Evolutionary conservation across 805 yeast species (phyloP).

Genomic region (Wickerhamiella alocasiicola): DNA sequence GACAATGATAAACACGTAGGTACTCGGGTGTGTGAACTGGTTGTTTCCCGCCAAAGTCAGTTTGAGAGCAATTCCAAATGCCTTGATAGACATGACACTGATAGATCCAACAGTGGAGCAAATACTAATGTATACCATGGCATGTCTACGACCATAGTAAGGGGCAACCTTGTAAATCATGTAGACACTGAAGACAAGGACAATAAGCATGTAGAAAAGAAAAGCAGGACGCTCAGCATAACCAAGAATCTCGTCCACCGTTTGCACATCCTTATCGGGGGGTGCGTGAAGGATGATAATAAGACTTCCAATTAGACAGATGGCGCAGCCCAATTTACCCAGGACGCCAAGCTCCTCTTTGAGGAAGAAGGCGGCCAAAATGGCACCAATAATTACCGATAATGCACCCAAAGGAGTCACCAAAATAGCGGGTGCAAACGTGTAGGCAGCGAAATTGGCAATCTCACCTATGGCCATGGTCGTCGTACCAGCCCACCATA

Average conservation of each 20-base stretch:
- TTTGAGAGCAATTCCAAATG: constrained; percentile 84
- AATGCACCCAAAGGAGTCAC: constrained; percentile 89
- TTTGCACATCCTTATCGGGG: constrained; percentile 76
- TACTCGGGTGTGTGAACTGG: constrained; percentile 74
- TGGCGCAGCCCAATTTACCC: constrained; percentile 89
- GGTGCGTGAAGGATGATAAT: constrained; percentile 87
- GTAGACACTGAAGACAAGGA: constrained; percentile 54
- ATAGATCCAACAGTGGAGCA: constrained; percentile 86
- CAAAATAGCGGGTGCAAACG: constrained; percentile 86
- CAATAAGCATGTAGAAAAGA: constrained; percentile 49
- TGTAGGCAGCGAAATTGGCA: constrained; percentile 88
- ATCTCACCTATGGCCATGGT: constrained; percentile 85
- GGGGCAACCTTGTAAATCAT: constrained; percentile 83
- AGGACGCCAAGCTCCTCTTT: constrained; percentile 78
- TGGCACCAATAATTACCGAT: constrained; percentile 84
- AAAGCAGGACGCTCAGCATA: constrained; percentile 71
- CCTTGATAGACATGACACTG: constrained; percentile 84
- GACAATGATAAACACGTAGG: constrained; percentile 66
- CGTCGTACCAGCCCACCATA: constrained; percentile 89
- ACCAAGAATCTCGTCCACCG: constrained; percentile 74
- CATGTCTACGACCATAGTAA: constrained; percentile 61
- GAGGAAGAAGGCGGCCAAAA: constrained; percentile 70
- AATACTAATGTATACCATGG: constrained; percentile 79
- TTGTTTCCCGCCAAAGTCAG: constrained; percentile 74
- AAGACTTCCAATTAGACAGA: constrained; percentile 76